Conservation (phyloP, 257 asterid genomes). For the Salvia hispanica region DNA sequence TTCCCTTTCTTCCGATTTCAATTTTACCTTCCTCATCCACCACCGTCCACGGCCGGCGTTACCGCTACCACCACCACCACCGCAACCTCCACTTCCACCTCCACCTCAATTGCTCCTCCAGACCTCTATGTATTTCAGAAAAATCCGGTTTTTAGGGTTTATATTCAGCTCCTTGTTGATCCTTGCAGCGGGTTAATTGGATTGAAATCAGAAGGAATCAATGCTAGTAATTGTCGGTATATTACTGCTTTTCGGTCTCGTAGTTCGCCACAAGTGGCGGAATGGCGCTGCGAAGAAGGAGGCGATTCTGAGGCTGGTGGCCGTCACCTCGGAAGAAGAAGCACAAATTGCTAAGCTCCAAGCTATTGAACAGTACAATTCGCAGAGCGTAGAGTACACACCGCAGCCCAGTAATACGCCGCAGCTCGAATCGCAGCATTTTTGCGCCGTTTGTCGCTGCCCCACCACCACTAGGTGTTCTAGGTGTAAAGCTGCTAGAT, state of each 20-base stretch:
- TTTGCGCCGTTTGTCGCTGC: slow-evolving; percentile 53
- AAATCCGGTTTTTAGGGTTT: slow-evolving; percentile 44
- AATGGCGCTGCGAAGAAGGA: slow-evolving; percentile 55
- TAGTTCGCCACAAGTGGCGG: slow-evolving; percentile 54
- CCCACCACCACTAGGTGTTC: slow-evolving; percentile 61
- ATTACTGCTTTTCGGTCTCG: slow-evolving; percentile 47
- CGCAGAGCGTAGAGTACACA: slow-evolving; percentile 27
- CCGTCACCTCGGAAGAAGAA: slow-evolving; percentile 48
- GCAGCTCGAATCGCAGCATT: slow-evolving; percentile 39
- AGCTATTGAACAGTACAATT: slow-evolving; percentile 36
- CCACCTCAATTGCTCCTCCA: slow-evolving; percentile 1
- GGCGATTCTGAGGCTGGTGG: slow-evolving; percentile 54
- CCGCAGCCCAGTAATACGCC: slow-evolving; percentile 28
- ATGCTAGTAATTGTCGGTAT: slow-evolving; percentile 53
- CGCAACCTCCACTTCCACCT: slow-evolving; percentile 11
- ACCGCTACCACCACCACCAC: slow-evolving; percentile 31
- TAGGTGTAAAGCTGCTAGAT: slow-evolving; percentile 56
- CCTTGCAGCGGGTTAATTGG: slow-evolving; percentile 50
- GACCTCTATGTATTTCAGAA: slow-evolving; percentile 53
- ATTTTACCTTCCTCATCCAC: slow-evolving; percentile 36
- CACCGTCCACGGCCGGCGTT: too few species aligned
- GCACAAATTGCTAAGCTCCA: slow-evolving; percentile 43
- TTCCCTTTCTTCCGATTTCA: slow-evolving; percentile 33
- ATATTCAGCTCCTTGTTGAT: slow-evolving; percentile 44
- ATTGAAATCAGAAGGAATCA: slow-evolving; percentile 24